phyloP scores from a whole-genome alignment of 345 rosid genomes.

The Hibiscus tridactylites region DNA sequence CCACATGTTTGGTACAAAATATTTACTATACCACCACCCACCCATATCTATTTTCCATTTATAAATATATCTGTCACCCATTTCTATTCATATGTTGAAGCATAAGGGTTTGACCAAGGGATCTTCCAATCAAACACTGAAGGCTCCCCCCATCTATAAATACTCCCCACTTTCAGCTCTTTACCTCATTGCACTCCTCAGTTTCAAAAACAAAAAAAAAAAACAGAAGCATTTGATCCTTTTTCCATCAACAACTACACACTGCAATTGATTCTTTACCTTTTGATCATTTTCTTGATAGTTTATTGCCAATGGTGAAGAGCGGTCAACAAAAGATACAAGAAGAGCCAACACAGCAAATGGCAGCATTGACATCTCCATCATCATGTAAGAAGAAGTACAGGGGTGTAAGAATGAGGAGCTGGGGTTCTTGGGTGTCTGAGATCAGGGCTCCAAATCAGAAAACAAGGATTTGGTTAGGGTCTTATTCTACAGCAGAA shows the following conservation, averaged over 20 bases:
- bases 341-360: constrained; percentile 21
- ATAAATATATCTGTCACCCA: constrained; percentile 24
- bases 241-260: background rate
- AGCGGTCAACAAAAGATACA: constrained; percentile 33
- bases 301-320: constrained; percentile 48
- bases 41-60: no score
- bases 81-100: constrained; percentile 13
- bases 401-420: constrained; percentile 98
- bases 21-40: no score
- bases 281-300: background rate
- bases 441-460: constrained; percentile 97
- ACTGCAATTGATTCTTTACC: background rate
- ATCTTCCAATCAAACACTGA: constrained; percentile 5
- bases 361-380: constrained; percentile 16
- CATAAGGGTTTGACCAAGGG: constrained; percentile 16
- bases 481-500: constrained; percentile 90
- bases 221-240: constrained; percentile 1
- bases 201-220: constrained; percentile 6
- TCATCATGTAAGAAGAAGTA: constrained; percentile 40
- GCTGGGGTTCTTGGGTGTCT: constrained; percentile 99
- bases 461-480: constrained; percentile 95
- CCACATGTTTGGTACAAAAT: no score
- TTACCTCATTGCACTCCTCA: background rate
- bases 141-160: constrained; percentile 25
- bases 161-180: constrained; percentile 15